Percentiles rank a stretch among this genome's conserved stretches.
Conservation (phyloP, 2,329 filamentous ascomycete species). For the Fusarium tricinctum region DNA sequence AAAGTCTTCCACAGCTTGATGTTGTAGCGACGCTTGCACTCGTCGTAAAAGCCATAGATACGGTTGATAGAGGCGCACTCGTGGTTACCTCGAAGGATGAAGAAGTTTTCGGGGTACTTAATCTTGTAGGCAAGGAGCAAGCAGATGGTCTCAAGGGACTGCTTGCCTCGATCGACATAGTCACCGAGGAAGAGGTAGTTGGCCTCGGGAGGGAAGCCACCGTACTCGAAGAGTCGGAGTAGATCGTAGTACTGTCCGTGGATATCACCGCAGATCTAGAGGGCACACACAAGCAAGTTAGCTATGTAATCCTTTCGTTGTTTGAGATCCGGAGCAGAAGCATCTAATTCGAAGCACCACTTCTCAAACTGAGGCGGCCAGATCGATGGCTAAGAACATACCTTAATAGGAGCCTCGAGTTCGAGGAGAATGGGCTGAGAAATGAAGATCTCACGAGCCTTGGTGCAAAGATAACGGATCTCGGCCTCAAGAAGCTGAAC, state of each 20-base stretch:
- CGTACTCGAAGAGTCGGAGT: conserved; percentile 96
- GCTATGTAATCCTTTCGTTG: conserved; percentile 15
- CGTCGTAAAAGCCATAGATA: conserved; percentile 99
- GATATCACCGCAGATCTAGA: conserved; percentile 97
- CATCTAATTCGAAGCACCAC: conserved; percentile 1
- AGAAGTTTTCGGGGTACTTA: conserved; percentile 99
- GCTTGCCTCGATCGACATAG: conserved; percentile 99
- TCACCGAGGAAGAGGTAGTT: conserved; percentile 99
- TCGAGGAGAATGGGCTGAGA: conserved; percentile 98
- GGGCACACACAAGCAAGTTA: conserved; percentile 38
- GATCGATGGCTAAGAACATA: conserved; percentile 59
- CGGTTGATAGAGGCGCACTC: conserved; percentile 99
- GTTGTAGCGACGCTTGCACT: conserved; percentile 99
- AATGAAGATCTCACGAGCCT: conserved; percentile 99
- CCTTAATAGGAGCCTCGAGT: conserved; percentile 99
- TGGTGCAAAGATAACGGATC: conserved; percentile 97
- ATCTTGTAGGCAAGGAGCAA: conserved; percentile 98
- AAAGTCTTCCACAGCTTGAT: conserved; percentile 99
- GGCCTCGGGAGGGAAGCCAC: conserved; percentile 96
- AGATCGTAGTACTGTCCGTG: conserved; percentile 99
- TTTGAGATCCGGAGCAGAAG: conserved; percentile 6
- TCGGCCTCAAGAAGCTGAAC: conserved; percentile 96
- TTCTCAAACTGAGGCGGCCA: conserved; percentile 11
- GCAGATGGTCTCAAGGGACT: conserved; percentile 98
- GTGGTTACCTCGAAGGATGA: conserved; percentile 98